Percentiles rank a stretch among this genome's conserved stretches.
phyloP scores from a whole-genome alignment of 2,329 filamentous ascomycete species.

The Dactylellina parvicollis region DNA sequence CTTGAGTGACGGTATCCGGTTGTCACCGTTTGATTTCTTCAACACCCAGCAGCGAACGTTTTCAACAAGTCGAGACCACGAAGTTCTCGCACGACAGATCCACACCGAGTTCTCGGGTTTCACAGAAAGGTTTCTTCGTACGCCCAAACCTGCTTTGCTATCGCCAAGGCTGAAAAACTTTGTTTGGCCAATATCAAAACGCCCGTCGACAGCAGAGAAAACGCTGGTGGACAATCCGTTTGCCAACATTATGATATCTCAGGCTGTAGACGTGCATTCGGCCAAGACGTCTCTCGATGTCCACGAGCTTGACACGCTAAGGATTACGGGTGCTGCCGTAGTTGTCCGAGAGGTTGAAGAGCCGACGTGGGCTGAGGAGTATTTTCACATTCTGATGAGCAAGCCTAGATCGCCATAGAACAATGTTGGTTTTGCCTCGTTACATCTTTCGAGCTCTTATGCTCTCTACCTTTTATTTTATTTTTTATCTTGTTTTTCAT shows the following conservation, averaged over 20 bases:
- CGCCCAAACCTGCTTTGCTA: slow-evolving; percentile 23
- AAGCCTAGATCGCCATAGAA: slow-evolving; percentile 33
- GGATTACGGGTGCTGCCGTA: slow-evolving; percentile 18
- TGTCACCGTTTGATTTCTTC: slow-evolving; percentile 73
- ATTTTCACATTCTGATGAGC: slow-evolving; percentile 47
- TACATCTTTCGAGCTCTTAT: too few relatives aligned
- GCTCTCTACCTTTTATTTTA: background rate
- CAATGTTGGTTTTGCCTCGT: background rate
- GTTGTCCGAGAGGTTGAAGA: slow-evolving; percentile 44
- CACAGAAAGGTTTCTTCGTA: slow-evolving; percentile 26
- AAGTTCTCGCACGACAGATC: slow-evolving; percentile 70
- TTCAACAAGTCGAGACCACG: slow-evolving; percentile 67
- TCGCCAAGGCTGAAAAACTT: slow-evolving; percentile 15
- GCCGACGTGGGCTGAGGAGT: slow-evolving; percentile 48
- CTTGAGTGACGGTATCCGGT: slow-evolving; percentile 62
- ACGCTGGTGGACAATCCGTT: slow-evolving; percentile 44
- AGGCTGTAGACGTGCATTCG: slow-evolving; percentile 48
- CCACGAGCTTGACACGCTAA: slow-evolving; percentile 39
- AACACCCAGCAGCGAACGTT: slow-evolving; percentile 73
- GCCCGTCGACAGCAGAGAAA: slow-evolving; percentile 34
- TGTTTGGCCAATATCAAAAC: slow-evolving; percentile 22
- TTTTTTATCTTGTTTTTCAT: slow-evolving; percentile 13
- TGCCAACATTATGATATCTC: slow-evolving; percentile 51
- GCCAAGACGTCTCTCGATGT: slow-evolving; percentile 48
- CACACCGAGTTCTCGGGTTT: slow-evolving; percentile 69